phyloP scores from a whole-genome alignment of 352 stramenopile genomes.

The Phytophthora sansomeana region DNA sequence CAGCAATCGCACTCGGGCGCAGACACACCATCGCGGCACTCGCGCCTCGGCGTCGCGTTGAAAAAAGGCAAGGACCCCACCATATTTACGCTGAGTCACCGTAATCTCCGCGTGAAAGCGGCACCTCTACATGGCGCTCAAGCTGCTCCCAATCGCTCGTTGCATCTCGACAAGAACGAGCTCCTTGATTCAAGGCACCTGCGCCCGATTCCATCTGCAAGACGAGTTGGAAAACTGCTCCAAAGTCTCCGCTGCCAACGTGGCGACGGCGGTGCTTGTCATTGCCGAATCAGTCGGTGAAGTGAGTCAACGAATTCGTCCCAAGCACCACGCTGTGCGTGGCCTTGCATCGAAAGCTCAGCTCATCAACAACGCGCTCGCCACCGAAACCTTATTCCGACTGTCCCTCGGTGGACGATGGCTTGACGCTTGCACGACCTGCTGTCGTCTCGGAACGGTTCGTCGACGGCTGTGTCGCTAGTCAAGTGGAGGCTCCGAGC shows the following conservation, averaged over 20 bases:
- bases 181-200: conserved; percentile 20
- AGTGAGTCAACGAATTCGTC: conserved; percentile 26
- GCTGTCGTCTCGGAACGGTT: conserved; percentile 24
- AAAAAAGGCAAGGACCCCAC: not conserved
- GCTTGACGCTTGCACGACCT: conserved; percentile 6
- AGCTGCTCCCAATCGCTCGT: conserved; percentile 11
- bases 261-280: conserved; percentile 4
- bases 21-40: conserved; percentile 3
- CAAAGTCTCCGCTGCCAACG: not conserved
- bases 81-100: conserved; percentile 10
- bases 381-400: conserved; percentile 41
- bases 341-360: conserved; percentile 7
- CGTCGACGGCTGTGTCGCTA: conserved; percentile 25
- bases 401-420: conserved; percentile 7
- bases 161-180: not conserved
- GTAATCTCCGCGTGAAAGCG: conserved; percentile 11
- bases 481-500: conserved; percentile 1
- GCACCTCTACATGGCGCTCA: conserved; percentile 28
- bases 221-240: not conserved
- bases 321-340: not conserved
- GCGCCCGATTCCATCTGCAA: too few relatives aligned
- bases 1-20: not conserved
- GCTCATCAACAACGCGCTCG: conserved; percentile 28
- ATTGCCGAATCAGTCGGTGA: conserved; percentile 11
- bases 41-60: conserved; percentile 4